A percentile compares a stretch with the other conserved stretches of the same genome.
Evolutionary conservation across 495 filamentous ascomycete genomes (phyloP).

Genomic region (Aspergillus indologenus): DNA sequence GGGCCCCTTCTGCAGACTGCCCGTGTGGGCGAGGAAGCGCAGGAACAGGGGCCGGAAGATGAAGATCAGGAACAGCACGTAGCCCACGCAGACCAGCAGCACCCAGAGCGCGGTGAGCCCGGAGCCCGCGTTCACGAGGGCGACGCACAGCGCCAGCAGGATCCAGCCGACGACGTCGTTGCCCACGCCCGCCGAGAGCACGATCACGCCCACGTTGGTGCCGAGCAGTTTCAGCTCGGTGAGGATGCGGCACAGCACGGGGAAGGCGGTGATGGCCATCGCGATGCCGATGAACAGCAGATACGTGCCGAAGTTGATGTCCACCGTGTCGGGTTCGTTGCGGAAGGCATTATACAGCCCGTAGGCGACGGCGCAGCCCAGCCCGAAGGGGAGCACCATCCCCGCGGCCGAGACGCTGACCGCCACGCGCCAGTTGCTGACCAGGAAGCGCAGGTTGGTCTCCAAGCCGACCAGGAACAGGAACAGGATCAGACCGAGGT

Average conservation of each 20-base stretch:
- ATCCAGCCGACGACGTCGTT: slow-evolving; percentile 97
- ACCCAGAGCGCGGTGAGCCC: slow-evolving; percentile 88
- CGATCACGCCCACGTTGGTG: slow-evolving; percentile 84
- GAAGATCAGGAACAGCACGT: slow-evolving; percentile 73
- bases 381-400: slow-evolving; percentile 74
- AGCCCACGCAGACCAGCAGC: slow-evolving; percentile 71
- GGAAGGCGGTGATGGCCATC: slow-evolving; percentile 94
- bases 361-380: slow-evolving; percentile 75
- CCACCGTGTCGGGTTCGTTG: slow-evolving; percentile 56
- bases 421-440: slow-evolving; percentile 84
- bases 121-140: slow-evolving; percentile 82
- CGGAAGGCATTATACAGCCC: slow-evolving; percentile 81
- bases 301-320: slow-evolving; percentile 76
- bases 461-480: slow-evolving; percentile 92
- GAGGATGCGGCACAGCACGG: slow-evolving; percentile 90
- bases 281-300: slow-evolving; percentile 93
- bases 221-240: slow-evolving; percentile 86
- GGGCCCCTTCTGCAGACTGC: slow-evolving; percentile 85
- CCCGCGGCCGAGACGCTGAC: slow-evolving; percentile 77
- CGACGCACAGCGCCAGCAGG: slow-evolving; percentile 88
- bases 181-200: slow-evolving; percentile 88
- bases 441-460: slow-evolving; percentile 81
- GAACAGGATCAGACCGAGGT: slow-evolving; percentile 86
- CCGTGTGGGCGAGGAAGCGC: slow-evolving; percentile 66
- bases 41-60: slow-evolving; percentile 75